Percentiles rank a stretch among this genome's conserved stretches.
These are phyloP conservation scores for Hibiscus tridactylites DNA, from an alignment of 345 rosid species.

Conservation along the genomic window DNA sequence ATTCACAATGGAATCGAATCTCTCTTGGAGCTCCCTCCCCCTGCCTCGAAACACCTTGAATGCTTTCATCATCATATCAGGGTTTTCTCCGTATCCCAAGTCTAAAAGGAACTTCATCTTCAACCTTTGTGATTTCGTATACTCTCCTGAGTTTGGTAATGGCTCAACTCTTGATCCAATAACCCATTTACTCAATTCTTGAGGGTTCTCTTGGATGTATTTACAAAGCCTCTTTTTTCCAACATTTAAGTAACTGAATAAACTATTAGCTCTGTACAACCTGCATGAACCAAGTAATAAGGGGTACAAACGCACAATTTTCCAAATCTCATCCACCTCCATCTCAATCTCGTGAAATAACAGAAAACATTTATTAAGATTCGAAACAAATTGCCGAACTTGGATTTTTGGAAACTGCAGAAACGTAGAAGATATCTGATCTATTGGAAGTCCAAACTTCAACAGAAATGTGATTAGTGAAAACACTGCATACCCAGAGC, in stretches of 20 bases:
- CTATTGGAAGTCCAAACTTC: slow-evolving; percentile 46
- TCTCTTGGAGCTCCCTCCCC: slow-evolving; percentile 56
- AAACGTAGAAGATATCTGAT: slow-evolving; percentile 38
- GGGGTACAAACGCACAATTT: slow-evolving; percentile 37
- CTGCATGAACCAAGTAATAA: slow-evolving; percentile 41
- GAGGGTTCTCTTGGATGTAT: slow-evolving; percentile 48
- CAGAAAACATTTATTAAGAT: slow-evolving; percentile 43
- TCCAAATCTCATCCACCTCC: slow-evolving; percentile 40
- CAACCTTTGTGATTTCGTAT: slow-evolving; percentile 22
- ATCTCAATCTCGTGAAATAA: slow-evolving; percentile 48
- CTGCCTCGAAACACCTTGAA: slow-evolving; percentile 51
- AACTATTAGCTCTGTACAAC: slow-evolving; percentile 45
- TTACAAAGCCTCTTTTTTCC: slow-evolving; percentile 46
- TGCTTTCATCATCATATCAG: slow-evolving; percentile 30
- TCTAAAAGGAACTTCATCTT: slow-evolving; percentile 51
- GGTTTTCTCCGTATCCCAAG: slow-evolving; percentile 45
- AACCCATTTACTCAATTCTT: slow-evolving; percentile 42
- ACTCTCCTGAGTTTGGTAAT: slow-evolving; percentile 27
- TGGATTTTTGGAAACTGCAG: slow-evolving; percentile 42
- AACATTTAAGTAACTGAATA: slow-evolving; percentile 38
- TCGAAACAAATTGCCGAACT: slow-evolving; percentile 37
- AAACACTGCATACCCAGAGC: slow-evolving; percentile 38
- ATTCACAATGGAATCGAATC: slow-evolving; percentile 61
- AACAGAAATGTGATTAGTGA: slow-evolving; percentile 38
- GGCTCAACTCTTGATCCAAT: slow-evolving; percentile 29